Evolutionary conservation across 768 basidiomycete genomes (phyloP).

Genomic region (Strobilomyces echinocephalus): DNA sequence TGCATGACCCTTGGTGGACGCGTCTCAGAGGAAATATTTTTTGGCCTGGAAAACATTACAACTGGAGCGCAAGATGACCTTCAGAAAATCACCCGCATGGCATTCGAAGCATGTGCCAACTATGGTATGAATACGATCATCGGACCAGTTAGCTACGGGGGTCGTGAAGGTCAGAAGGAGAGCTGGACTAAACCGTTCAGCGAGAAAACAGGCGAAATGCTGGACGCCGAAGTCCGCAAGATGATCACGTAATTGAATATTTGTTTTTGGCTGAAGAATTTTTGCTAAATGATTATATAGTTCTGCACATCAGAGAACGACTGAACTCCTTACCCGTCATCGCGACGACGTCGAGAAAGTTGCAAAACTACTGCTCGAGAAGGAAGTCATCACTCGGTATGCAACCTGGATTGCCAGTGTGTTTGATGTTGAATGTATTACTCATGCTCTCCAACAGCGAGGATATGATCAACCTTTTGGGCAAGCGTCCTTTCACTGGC

Average conservation of each 20-base stretch:
- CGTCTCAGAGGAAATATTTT: slow-evolving; percentile 98
- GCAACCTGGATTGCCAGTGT: slow-evolving; percentile 16
- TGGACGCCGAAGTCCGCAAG: slow-evolving; percentile 88
- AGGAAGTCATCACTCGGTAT: slow-evolving; percentile 92
- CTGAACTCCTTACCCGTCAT: slow-evolving; percentile 72
- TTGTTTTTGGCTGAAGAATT: neutral
- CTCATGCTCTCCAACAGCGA: slow-evolving; percentile 45
- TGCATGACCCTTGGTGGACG: slow-evolving; percentile 98
- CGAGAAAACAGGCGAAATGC: slow-evolving; percentile 93
- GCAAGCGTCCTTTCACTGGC: slow-evolving; percentile 76
- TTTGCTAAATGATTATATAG: slow-evolving; percentile 29
- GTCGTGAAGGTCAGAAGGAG: slow-evolving; percentile 78
- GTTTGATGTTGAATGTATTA: neutral
- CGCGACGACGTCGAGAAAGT: slow-evolving; percentile 90
- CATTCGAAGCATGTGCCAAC: slow-evolving; percentile 91
- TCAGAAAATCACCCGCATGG: slow-evolving; percentile 97
- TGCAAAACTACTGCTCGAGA: slow-evolving; percentile 83
- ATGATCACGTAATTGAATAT: slow-evolving; percentile 74
- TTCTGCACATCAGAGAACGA: slow-evolving; percentile 79
- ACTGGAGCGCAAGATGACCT: slow-evolving; percentile 98
- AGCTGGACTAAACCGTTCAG: slow-evolving; percentile 97
- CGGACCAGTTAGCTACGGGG: slow-evolving; percentile 95
- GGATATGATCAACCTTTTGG: slow-evolving; percentile 81
- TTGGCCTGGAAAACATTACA: slow-evolving; percentile 86
- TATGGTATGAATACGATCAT: slow-evolving; percentile 96